phyloP scores from a whole-genome alignment of 2,329 filamentous ascomycete species.

The Alternaria consortialis region DNA sequence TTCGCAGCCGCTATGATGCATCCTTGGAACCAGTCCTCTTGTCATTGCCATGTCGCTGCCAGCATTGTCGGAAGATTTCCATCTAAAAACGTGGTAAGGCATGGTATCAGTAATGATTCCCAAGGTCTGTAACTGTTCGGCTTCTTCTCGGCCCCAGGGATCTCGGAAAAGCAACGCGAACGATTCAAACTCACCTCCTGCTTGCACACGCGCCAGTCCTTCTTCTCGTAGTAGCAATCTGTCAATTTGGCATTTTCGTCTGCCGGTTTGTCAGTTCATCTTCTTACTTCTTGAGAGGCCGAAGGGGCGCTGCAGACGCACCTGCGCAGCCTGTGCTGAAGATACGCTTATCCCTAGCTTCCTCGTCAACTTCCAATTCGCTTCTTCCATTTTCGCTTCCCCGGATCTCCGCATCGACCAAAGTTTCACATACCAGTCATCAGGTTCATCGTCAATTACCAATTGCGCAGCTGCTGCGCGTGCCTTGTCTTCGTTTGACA shows the following conservation, averaged over 20 bases:
- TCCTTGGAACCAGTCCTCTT: slow-evolving; percentile 81
- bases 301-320: slow-evolving; percentile 50
- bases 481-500: slow-evolving; percentile 67
- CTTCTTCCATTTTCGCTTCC: background rate
- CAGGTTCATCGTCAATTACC: slow-evolving; percentile 83
- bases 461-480: slow-evolving; percentile 45
- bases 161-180: slow-evolving; percentile 16
- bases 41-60: slow-evolving; percentile 90
- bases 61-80: slow-evolving; percentile 87
- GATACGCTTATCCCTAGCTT: slow-evolving; percentile 90
- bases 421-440: slow-evolving; percentile 79
- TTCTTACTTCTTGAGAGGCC: too few species aligned
- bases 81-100: slow-evolving; percentile 67
- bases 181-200: slow-evolving; percentile 73
- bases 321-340: slow-evolving; percentile 94
- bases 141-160: slow-evolving; percentile 40
- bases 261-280: slow-evolving; percentile 50
- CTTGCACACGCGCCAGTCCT: slow-evolving; percentile 91
- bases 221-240: slow-evolving; percentile 95
- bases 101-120: too few species aligned
- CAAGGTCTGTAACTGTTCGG: background rate
- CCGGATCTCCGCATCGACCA: slow-evolving; percentile 16
- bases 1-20: slow-evolving; percentile 50
- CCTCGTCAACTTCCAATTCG: slow-evolving; percentile 28
- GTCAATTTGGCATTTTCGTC: slow-evolving; percentile 91